Evolutionary conservation across 1,139 yeast genomes (phyloP), one percentile per base, ranked within the genome.

Genomic region (Kodamaea fungicola): DNA sequence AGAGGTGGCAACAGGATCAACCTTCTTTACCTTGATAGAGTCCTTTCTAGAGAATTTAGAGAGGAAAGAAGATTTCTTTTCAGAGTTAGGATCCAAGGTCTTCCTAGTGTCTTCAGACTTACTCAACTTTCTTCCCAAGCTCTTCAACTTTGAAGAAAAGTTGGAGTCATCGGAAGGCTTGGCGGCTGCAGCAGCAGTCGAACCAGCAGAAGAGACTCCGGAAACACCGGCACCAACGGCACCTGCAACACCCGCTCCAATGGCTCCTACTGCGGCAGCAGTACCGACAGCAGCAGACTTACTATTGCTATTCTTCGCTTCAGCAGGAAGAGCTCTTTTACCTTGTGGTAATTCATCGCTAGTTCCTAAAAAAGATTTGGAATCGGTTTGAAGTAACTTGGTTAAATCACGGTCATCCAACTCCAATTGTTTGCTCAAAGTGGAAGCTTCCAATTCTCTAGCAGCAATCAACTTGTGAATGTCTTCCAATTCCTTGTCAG

Each of bases 371-470:
- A 52, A 50, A 51, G 45, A 33, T 40, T 55, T 49, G 33, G 47
- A 41, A 37, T 43, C 37, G 39, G 42, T 44, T 29, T 36, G 38
- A 32, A 41, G 43, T 7, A 51, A 45, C 32, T 34, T 37, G 40
- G 40, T 43, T 37, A 56, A 51, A 28, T 59, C 64, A 25, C 48
- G 44, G 39, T 61, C 67, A 41, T 62, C 68, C 33, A 53, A 52
- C 42, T 62, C 66, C 39, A 64, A 62, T 46, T 62, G 65, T 40
- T 57, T 57, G 19, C 67, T 48, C 42, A 64, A 64, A 34, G 50
- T 53, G 7, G 64, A 56, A 28, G 64, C 67, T 46, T 66, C 70
- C 32, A 57, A 45, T 43, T 67, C 71, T 40, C 71, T 53, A 12
- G 56, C 61, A 40, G 61, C 64, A 42, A 65, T 66, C 42, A 65